Evolutionary conservation across 192 early-diverging fungal species (phyloP).

Genomic region (Thamnidium elegans): DNA sequence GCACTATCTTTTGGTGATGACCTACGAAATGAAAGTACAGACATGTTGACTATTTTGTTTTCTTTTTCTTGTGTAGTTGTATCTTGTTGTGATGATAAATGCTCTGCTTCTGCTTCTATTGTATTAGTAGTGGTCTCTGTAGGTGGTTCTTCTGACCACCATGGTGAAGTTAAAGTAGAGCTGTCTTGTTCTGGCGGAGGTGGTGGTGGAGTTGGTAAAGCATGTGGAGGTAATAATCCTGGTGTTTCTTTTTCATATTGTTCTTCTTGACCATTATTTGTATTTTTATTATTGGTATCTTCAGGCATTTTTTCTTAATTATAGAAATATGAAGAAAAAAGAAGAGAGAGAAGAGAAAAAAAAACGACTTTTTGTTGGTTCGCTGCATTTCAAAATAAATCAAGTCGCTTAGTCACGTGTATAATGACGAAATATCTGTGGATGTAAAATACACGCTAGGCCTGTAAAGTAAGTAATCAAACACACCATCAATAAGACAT

Average conservation of each 20-base stretch:
- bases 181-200: conserved; percentile 16
- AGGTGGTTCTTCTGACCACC: conserved; percentile 28
- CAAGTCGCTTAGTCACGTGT: too few species aligned
- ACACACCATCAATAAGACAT: too few species aligned
- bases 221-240: conserved; percentile 15
- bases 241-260: background rate
- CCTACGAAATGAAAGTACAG: conserved; percentile 5
- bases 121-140: background rate
- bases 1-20: background rate
- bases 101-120: background rate
- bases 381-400: too few species aligned
- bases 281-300: background rate
- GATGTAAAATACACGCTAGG: too few species aligned
- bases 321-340: too few species aligned
- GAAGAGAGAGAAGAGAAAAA: too few species aligned
- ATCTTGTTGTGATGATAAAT: background rate
- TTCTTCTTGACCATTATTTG: background rate
- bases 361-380: too few species aligned
- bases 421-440: too few species aligned
- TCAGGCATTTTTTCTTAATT: conserved; percentile 5
- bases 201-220: conserved; percentile 14
- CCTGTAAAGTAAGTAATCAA: too few species aligned
- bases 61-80: background rate
- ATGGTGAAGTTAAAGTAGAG: conserved; percentile 21
- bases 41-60: background rate